Conservation (phyloP, 306 rosid species). For the Cicer bijugum region DNA sequence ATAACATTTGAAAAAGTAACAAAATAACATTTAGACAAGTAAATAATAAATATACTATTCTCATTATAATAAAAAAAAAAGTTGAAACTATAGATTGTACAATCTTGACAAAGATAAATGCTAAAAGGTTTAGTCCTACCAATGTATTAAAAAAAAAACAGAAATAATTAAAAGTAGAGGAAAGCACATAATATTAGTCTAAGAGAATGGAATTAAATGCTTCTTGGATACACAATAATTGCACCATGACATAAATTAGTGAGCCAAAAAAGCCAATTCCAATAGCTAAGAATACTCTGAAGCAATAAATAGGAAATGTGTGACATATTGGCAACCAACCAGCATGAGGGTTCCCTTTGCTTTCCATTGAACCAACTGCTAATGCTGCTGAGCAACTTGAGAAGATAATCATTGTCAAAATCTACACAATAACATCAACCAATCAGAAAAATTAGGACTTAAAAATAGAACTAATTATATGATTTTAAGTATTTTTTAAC, state of each 20-base stretch:
- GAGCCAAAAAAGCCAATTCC: neutral
- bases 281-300: neutral
- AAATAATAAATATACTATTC: neutral
- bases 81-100: neutral
- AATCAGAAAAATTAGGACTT: neutral
- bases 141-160: neutral
- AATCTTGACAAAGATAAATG: neutral
- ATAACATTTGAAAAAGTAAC: no score
- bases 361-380: neutral
- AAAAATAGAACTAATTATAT: no score
- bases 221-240: neutral
- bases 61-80: neutral
- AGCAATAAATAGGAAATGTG: neutral
- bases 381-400: conserved; percentile 34
- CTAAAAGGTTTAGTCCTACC: neutral
- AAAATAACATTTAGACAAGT: neutral
- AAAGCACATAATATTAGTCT: neutral
- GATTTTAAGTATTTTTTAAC: no score
- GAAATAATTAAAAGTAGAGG: neutral
- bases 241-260: neutral
- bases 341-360: conserved; percentile 16
- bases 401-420: neutral
- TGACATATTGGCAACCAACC: conserved; percentile 18
- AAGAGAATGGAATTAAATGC: conserved; percentile 19
- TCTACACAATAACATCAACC: conserved; percentile 26